A percentile compares a stretch with the other conserved stretches of the same genome.
Evolutionary conservation across 805 yeast genomes (phyloP).

Genomic region (Suhomyces tanzawaensis): DNA sequence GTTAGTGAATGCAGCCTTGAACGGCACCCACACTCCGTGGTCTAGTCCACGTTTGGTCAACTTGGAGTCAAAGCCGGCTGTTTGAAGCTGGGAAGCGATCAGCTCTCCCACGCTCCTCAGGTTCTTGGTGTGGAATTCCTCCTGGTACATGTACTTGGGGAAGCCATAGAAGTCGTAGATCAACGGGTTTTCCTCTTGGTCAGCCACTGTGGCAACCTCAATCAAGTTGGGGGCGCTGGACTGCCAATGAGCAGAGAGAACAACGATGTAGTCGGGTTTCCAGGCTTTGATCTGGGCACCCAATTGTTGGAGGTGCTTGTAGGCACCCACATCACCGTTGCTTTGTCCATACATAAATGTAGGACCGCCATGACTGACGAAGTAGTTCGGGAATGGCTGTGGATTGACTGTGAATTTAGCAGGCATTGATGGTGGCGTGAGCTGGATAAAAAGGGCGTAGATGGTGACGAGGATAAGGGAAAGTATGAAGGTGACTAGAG

Average conservation of each 20-base stretch:
- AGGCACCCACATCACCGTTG: constrained; percentile 52
- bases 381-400: constrained; percentile 54
- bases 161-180: constrained; percentile 78
- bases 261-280: constrained; percentile 64
- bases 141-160: constrained; percentile 61
- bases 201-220: constrained; percentile 41
- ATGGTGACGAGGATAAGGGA: neutral
- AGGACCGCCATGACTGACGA: constrained; percentile 84
- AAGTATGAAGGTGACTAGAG: neutral
- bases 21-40: constrained; percentile 83
- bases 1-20: constrained; percentile 60
- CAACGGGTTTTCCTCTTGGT: constrained; percentile 41
- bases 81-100: constrained; percentile 40
- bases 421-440: too few relatives aligned
- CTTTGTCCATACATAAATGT: constrained; percentile 58
- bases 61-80: constrained; percentile 43
- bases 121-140: constrained; percentile 54
- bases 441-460: too few relatives aligned
- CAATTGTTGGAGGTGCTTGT: constrained; percentile 43
- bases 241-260: constrained; percentile 82
- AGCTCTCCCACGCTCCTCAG: constrained; percentile 43
- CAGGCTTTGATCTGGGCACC: constrained; percentile 52
- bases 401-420: constrained; percentile 14
- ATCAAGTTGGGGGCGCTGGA: constrained; percentile 38
- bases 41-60: constrained; percentile 65